These are phyloP conservation scores for Irpex rosettiformis DNA, from an alignment of 1,284 basidiomycete genomes.

Conservation along the genomic window DNA sequence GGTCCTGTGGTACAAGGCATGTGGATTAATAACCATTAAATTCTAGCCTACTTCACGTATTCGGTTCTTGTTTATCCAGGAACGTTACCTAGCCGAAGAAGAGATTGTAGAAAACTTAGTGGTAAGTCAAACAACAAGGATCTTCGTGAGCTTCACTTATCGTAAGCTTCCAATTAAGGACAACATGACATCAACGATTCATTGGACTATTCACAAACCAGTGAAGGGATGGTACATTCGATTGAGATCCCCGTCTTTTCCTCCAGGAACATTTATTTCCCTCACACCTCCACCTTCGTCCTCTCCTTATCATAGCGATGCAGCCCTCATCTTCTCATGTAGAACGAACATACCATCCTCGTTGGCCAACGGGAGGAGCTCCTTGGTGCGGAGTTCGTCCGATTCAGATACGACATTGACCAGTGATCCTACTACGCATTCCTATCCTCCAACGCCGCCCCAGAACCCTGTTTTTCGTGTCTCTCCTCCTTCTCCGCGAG, in stretches of 20 bases:
- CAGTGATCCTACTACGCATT: conserved; percentile 44
- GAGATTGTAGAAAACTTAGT: conserved; percentile 74
- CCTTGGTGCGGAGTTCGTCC: conserved; percentile 21
- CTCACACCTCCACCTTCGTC: conserved; percentile 53
- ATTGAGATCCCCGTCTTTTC: conserved; percentile 61
- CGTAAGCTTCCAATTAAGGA: conserved; percentile 39
- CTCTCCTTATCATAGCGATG: conserved; percentile 56
- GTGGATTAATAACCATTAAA: conserved; percentile 11
- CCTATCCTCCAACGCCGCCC: conserved; percentile 67
- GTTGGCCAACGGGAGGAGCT: conserved; percentile 5
- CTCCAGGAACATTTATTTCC: conserved; percentile 60
- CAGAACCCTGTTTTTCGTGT: conserved; percentile 31
- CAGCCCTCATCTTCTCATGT: conserved; percentile 59
- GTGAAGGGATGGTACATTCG: conserved; percentile 79
- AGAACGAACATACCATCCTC: conserved; percentile 42
- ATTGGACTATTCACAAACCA: conserved; percentile 74
- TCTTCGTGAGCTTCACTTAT: not conserved
- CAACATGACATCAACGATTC: conserved; percentile 56
- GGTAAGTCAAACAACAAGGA: conserved; percentile 36
- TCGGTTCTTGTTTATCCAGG: conserved; percentile 35
- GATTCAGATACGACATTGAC: conserved; percentile 31
- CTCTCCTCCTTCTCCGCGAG: conserved; percentile 42
- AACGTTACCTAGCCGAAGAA: conserved; percentile 65
- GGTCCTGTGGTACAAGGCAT: conserved; percentile 74
- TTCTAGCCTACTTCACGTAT: not conserved